These are phyloP conservation scores for Lipomyces sp. DNA, from an alignment of 805 yeast species.

Conservation along the genomic window DNA sequence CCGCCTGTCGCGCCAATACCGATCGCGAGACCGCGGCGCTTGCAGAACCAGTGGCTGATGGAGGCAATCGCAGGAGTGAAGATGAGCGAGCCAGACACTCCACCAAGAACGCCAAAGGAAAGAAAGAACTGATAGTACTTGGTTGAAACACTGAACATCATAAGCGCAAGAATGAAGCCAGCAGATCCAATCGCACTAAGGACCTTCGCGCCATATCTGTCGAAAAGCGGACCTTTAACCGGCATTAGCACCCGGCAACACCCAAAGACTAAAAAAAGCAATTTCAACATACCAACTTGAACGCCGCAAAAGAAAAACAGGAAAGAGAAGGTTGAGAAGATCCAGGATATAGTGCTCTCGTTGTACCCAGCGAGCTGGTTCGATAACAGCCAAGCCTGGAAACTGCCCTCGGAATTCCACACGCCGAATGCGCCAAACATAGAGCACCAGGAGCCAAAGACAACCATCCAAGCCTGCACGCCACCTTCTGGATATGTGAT, in stretches of 20 bases:
- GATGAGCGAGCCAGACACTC: constrained; percentile 43
- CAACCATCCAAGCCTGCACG: constrained; percentile 51
- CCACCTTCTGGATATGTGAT: constrained; percentile 51
- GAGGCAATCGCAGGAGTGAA: constrained; percentile 56
- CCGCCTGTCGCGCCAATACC: constrained; percentile 67
- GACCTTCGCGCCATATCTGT: constrained; percentile 51
- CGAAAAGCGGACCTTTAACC: constrained; percentile 59
- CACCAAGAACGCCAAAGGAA: constrained; percentile 53
- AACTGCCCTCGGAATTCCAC: constrained; percentile 57
- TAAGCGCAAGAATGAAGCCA: constrained; percentile 48
- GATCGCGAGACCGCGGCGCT: constrained; percentile 55
- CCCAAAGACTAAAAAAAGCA: background rate
- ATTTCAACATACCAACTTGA: constrained; percentile 39
- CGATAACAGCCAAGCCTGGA: constrained; percentile 58
- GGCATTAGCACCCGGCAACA: constrained; percentile 27
- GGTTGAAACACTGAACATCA: constrained; percentile 51
- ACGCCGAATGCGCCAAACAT: constrained; percentile 59
- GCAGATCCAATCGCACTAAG: constrained; percentile 48
- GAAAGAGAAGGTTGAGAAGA: constrained; percentile 48
- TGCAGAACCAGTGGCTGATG: constrained; percentile 60
- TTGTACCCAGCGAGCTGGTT: constrained; percentile 49
- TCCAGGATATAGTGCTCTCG: constrained; percentile 62
- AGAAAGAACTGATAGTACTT: constrained; percentile 58
- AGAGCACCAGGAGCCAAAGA: constrained; percentile 58
- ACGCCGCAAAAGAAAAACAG: constrained; percentile 46